These are phyloP conservation scores for Tetrapisispora namnaoensis DNA, from an alignment of 805 yeast species.

Conservation along the genomic window DNA sequence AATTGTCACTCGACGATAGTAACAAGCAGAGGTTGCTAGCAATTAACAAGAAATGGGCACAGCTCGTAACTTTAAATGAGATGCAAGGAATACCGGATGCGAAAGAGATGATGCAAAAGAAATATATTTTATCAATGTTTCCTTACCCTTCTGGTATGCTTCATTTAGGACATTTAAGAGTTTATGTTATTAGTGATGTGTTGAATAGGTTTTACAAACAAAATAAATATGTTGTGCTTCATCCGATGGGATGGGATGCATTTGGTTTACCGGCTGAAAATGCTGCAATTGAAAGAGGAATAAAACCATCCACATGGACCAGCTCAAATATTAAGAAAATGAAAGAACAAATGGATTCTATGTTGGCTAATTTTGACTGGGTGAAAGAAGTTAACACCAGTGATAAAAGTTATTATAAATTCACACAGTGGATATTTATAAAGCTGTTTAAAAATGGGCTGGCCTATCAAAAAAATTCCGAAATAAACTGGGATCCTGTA, in stretches of 20 bases:
- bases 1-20: neutral
- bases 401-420: conserved; percentile 75
- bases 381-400: conserved; percentile 82
- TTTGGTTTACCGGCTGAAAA: conserved; percentile 98
- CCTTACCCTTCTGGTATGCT: conserved; percentile 93
- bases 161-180: conserved; percentile 92
- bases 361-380: conserved; percentile 92
- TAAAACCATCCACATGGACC: conserved; percentile 82
- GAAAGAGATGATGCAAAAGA: conserved; percentile 5
- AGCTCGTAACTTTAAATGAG: conserved; percentile 13
- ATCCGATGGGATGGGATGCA: conserved; percentile 99
- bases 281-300: conserved; percentile 82
- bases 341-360: conserved; percentile 69
- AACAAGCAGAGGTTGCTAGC: conserved; percentile 6
- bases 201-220: conserved; percentile 69
- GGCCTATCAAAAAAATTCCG: conserved; percentile 80
- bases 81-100: conserved; percentile 1
- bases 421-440: conserved; percentile 83
- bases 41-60: conserved; percentile 24
- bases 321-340: conserved; percentile 65
- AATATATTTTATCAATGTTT: conserved; percentile 74
- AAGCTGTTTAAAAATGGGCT: conserved; percentile 63
- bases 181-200: conserved; percentile 82
- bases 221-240: conserved; percentile 69
- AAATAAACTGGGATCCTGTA: conserved; percentile 96